phyloP scores from a whole-genome alignment of 139 green algal species.

The Chlamydomonas incerta region DNA sequence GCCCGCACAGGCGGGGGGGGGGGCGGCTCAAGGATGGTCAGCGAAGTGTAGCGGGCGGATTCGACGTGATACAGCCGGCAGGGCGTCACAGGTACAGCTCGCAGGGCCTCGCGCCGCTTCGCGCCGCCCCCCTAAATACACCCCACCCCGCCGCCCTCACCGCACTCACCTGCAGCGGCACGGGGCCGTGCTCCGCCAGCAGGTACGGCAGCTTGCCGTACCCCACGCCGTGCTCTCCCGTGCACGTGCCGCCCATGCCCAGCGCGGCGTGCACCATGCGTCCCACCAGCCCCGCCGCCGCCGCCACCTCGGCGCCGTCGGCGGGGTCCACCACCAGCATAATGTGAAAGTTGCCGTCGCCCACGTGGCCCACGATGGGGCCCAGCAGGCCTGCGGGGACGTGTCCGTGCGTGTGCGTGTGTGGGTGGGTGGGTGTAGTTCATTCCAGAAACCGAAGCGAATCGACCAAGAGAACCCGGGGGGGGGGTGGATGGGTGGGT shows the following conservation, averaged over 20 bases:
- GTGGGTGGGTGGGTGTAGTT: no score
- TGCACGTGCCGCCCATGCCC: conserved; percentile 42
- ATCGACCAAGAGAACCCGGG: neutral
- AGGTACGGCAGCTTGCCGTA: conserved; percentile 62
- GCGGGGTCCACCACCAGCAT: conserved; percentile 68
- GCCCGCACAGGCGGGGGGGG: no score
- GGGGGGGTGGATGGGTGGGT: no score
- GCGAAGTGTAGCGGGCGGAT: no score
- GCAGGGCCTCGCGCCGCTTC: no score
- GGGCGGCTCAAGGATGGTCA: no score
- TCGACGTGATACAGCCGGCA: no score
- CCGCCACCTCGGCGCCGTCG: conserved; percentile 51
- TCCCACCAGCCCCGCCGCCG: conserved; percentile 49
- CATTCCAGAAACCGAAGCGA: neutral
- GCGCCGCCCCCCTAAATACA: no score
- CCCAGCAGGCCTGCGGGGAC: conserved; percentile 52
- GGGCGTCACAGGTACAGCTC: no score
- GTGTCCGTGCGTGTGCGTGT: no score
- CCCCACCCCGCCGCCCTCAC: no score
- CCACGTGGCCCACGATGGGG: conserved; percentile 77
- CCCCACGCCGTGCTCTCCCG: conserved; percentile 72
- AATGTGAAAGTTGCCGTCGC: conserved; percentile 60
- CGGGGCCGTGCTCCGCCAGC: conserved; percentile 61
- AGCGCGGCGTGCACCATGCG: conserved; percentile 61
- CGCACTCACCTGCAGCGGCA: conserved; percentile 41